Percentiles rank a stretch among this genome's conserved stretches.
Evolutionary conservation across 352 stramenopile species (phyloP).

Genomic region (Achlya hypogyna): DNA sequence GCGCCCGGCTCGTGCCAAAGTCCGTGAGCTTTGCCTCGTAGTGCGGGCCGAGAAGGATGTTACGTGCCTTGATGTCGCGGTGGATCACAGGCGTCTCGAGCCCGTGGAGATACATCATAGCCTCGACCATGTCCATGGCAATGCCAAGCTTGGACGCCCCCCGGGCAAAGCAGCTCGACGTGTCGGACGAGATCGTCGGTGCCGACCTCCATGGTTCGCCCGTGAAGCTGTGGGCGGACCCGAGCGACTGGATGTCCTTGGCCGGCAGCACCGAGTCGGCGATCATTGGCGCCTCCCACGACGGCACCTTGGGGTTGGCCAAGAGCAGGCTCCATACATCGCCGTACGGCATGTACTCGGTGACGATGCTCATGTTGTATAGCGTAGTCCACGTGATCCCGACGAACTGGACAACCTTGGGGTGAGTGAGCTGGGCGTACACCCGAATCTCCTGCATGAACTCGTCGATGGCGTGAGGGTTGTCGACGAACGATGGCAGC

Average conservation of each 20-base stretch:
- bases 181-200: constrained; percentile 10
- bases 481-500: constrained; percentile 7
- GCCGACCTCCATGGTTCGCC: constrained; percentile 3
- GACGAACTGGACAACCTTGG: constrained; percentile 40
- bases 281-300: constrained; percentile 1
- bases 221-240: not conserved
- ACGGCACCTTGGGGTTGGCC: constrained; percentile 20
- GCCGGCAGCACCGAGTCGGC: not conserved
- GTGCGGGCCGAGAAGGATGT: constrained; percentile 5
- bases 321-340: constrained; percentile 36
- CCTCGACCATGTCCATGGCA: constrained; percentile 32
- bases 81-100: constrained; percentile 28
- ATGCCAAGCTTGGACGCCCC: constrained; percentile 27
- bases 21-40: constrained; percentile 20
- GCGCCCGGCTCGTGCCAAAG: constrained; percentile 20
- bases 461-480: constrained; percentile 1
- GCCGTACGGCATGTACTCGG: constrained; percentile 43
- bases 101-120: constrained; percentile 37
- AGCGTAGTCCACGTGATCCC: constrained; percentile 42
- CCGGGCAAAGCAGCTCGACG: not conserved
- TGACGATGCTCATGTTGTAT: constrained; percentile 38
- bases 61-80: constrained; percentile 24
- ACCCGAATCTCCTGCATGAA: constrained; percentile 67
- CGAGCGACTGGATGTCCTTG: not conserved
- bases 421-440: constrained; percentile 41